A percentile compares a stretch with the other conserved stretches of the same genome.
Conservation (phyloP, 2,329 filamentous ascomycete species). For the Moelleriella libera region DNA sequence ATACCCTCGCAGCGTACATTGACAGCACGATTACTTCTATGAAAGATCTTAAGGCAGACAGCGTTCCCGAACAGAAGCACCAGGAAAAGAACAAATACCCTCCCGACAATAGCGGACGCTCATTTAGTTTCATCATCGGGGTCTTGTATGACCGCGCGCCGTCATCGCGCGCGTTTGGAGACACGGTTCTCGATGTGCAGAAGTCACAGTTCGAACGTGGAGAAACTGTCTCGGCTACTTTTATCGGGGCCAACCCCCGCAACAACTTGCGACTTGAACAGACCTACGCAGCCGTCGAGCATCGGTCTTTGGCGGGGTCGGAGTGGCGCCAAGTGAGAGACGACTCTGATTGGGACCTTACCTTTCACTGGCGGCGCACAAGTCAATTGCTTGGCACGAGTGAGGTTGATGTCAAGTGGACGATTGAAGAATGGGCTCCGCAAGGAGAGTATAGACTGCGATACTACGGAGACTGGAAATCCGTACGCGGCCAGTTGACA, state of each 20-base stretch:
- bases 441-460: conserved; percentile 57
- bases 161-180: conserved; percentile 54
- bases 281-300: conserved; percentile 66
- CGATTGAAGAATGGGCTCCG: conserved; percentile 47
- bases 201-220: conserved; percentile 38
- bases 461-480: conserved; percentile 74
- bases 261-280: conserved; percentile 69
- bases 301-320: conserved; percentile 7
- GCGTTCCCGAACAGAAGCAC: conserved; percentile 13
- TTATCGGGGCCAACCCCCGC: conserved; percentile 76
- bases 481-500: conserved; percentile 40
- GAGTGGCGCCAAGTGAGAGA: conserved; percentile 55
- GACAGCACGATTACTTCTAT: conserved; percentile 61
- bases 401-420: conserved; percentile 64
- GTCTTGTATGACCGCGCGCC: conserved; percentile 61
- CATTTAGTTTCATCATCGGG: conserved; percentile 63
- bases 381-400: conserved; percentile 59
- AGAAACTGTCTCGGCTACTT: conserved; percentile 47
- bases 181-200: conserved; percentile 39
- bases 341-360: conserved; percentile 70
- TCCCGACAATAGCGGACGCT: conserved; percentile 63
- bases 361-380: conserved; percentile 66
- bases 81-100: conserved; percentile 41
- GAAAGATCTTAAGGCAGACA: conserved; percentile 43
- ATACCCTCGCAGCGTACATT: conserved; percentile 77